A percentile compares a stretch with the other conserved stretches of the same genome.
Conservation (phyloP, 2,329 filamentous ascomycete species). For the Cercospora citrullina region DNA sequence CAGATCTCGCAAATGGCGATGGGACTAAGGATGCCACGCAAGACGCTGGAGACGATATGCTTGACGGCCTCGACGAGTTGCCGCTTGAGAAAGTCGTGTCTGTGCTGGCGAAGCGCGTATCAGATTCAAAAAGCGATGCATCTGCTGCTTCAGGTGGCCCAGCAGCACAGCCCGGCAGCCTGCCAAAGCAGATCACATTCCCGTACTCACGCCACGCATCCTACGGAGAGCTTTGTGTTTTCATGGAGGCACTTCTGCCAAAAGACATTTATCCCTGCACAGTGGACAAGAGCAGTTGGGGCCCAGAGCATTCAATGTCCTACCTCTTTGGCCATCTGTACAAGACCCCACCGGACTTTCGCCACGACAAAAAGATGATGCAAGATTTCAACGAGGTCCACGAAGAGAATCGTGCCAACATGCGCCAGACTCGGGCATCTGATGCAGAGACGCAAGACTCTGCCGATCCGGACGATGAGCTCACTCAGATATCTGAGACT, state of each 20-base stretch:
- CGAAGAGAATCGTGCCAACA: neutral
- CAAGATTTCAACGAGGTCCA: constrained; percentile 8
- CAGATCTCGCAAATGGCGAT: constrained; percentile 29
- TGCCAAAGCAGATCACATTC: constrained; percentile 54
- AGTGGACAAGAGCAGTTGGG: constrained; percentile 62
- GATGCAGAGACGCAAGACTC: neutral
- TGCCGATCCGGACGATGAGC: neutral
- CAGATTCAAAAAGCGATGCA: constrained; percentile 28
- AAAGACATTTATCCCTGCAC: constrained; percentile 83
- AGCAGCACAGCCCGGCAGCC: constrained; percentile 3
- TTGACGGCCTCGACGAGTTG: constrained; percentile 52
- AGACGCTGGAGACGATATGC: constrained; percentile 52
- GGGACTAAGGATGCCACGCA: constrained; percentile 12
- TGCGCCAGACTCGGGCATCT: neutral
- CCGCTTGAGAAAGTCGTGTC: constrained; percentile 36
- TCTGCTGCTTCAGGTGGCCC: constrained; percentile 19
- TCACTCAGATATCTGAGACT: neutral
- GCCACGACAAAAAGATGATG: constrained; percentile 65
- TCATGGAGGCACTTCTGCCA: constrained; percentile 69
- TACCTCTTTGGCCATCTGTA: constrained; percentile 72
- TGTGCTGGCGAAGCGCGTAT: constrained; percentile 35
- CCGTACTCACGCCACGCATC: constrained; percentile 91
- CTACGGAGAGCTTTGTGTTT: constrained; percentile 71
- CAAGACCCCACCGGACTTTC: constrained; percentile 56
- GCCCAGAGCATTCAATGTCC: constrained; percentile 61